A percentile compares a stretch with the other conserved stretches of the same genome.
phyloP scores from a whole-genome alignment of 2,329 filamentous ascomycete genomes.

The Graphium sp. region DNA sequence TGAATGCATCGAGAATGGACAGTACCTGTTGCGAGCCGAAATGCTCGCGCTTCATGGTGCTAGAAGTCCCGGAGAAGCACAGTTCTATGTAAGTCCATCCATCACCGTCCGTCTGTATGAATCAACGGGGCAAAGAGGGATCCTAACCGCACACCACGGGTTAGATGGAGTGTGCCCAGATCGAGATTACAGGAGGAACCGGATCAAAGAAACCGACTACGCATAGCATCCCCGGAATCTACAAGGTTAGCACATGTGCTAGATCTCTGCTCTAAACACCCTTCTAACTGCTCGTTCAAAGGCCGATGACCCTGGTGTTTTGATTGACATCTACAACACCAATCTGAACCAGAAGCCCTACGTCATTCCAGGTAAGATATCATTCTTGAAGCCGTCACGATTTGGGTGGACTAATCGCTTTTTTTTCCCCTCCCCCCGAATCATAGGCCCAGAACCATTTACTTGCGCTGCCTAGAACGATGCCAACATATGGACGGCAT shows the following conservation, averaged over 20 bases:
- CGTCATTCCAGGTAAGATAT: slow-evolving; percentile 14
- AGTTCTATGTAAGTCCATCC: slow-evolving; percentile 18
- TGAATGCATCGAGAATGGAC: slow-evolving; percentile 29
- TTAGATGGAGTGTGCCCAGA: slow-evolving; percentile 20
- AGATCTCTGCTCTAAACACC: no score
- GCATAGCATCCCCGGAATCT: slow-evolving; percentile 12
- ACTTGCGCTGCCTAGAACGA: no score
- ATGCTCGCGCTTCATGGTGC: slow-evolving; percentile 38
- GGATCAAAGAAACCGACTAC: slow-evolving; percentile 10
- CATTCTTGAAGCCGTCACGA: neutral
- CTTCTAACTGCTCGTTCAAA: slow-evolving; percentile 5
- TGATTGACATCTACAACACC: slow-evolving; percentile 17
- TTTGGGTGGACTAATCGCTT: no score
- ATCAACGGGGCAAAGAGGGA: no score
- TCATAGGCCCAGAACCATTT: no score
- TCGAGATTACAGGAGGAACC: slow-evolving; percentile 16
- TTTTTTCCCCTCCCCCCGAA: no score
- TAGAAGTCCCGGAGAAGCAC: slow-evolving; percentile 21
- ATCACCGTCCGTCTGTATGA: neutral
- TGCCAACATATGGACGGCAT: no score
- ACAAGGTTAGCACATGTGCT: slow-evolving; percentile 16
- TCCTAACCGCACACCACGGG: neutral
- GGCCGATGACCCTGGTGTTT: slow-evolving; percentile 16
- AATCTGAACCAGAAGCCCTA: slow-evolving; percentile 1
- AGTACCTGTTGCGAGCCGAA: slow-evolving; percentile 43